phyloP scores from a whole-genome alignment of 1,139 yeast genomes.

The Taphrina wiesneri region DNA sequence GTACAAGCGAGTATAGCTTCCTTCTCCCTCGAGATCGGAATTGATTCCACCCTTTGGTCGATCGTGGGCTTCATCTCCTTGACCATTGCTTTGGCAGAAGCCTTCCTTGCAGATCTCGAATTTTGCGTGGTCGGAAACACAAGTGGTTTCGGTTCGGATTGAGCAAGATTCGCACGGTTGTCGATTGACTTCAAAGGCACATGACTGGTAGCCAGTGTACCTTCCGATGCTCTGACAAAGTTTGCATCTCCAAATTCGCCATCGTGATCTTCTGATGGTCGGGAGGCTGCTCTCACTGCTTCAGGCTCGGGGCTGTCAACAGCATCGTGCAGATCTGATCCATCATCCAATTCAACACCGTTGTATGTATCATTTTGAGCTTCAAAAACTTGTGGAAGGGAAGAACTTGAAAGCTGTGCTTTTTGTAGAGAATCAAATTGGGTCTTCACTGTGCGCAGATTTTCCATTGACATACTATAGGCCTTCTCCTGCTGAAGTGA shows the following conservation, averaged over 20 bases:
- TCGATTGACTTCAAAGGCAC: no score
- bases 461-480: slow-evolving; percentile 10
- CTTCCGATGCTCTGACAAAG: neutral
- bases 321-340: neutral
- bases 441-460: neutral
- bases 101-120: slow-evolving; percentile 18
- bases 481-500: slow-evolving; percentile 1
- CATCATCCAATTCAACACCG: neutral
- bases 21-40: slow-evolving; percentile 42
- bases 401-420: slow-evolving; percentile 1
- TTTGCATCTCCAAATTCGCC: neutral
- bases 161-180: neutral
- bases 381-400: neutral
- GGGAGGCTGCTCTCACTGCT: neutral
- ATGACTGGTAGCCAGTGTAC: neutral
- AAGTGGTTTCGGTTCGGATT: neutral
- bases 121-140: neutral
- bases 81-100: slow-evolving; percentile 20
- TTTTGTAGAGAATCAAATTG: neutral
- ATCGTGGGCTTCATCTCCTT: slow-evolving; percentile 7
- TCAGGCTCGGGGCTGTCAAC: neutral
- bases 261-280: neutral
- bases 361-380: neutral
- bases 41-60: slow-evolving; percentile 23
- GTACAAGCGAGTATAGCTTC: slow-evolving; percentile 53